Evolutionary conservation across 2,329 filamentous ascomycete species (phyloP), one percentile per base, ranked within the genome.

Genomic region (Fusarium nodosum): DNA sequence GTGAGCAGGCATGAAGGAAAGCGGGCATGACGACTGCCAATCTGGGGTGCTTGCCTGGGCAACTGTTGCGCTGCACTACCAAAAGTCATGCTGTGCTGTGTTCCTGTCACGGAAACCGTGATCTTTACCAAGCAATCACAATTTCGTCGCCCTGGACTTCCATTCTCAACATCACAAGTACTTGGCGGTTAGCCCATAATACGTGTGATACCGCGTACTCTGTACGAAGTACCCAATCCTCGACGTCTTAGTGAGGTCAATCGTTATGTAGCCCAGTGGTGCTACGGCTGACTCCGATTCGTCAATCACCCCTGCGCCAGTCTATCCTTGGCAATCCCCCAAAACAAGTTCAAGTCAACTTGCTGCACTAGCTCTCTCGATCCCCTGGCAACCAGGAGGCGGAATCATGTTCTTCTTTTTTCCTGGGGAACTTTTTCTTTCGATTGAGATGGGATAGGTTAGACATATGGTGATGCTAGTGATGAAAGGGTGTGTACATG

Each of bases 181-280:
- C 50, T 41, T 51, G 31, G 36, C 28, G 22, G 26, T 30, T 53
- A 60, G 51, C 33, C 36, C 41, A 57, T 56, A 70, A 56, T 54
- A 70, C 45, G 62, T 61, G 68, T 62, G 66, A 64, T 68, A 68
- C 68, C 28, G 48, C 28, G 53, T 56, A 22, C 36, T 20, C 12
- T 20, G 36, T 38, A 38, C 36, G 36, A 20, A 20, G 36, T 39
- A 33, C 58, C 63, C 64, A 67, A 64, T 67, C 64, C 55, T 64
- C 38, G 28, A 62, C 50, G 56, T 18, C 41, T 44, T 41, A 41
- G 65, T 68, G 72, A 74, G 59, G 69, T 75, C 69, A 67, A 60
- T 68, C 56, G 57, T 74, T 38, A 64, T 72, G 28, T 59, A 7
- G 69, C 62, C 58, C 58, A 60, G 64, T 59, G 64, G 55, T n/a